Evolutionary conservation across 495 filamentous ascomycete species (phyloP).

Genomic region (Hypoxylon lenormandii): DNA sequence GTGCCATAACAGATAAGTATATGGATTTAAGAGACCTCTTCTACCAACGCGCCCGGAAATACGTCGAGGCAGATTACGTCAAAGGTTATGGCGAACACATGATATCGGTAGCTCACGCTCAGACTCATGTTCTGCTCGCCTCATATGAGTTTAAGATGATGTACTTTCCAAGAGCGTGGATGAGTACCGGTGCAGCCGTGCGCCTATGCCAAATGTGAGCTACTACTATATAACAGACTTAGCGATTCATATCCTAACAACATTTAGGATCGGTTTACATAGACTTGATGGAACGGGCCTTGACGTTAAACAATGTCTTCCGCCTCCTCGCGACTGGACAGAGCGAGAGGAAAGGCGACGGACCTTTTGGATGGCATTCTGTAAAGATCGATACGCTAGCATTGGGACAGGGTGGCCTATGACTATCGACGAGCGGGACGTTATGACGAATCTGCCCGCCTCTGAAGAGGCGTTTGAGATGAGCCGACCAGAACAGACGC

Average conservation of each 20-base stretch:
- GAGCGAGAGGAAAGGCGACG: conserved; percentile 90
- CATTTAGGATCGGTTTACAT: conserved; percentile 80
- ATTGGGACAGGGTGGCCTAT: conserved; percentile 98
- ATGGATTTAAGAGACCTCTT: conserved; percentile 80
- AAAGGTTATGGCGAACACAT: conserved; percentile 90
- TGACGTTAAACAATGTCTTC: conserved; percentile 91
- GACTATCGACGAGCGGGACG: conserved; percentile 90
- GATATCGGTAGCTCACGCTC: conserved; percentile 82
- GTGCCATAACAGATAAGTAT: conserved; percentile 84
- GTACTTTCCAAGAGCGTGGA: conserved; percentile 96
- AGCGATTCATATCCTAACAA: conserved; percentile 18
- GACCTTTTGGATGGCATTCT: conserved; percentile 95
- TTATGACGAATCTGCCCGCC: conserved; percentile 84
- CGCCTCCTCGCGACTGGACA: conserved; percentile 88
- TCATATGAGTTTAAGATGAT: conserved; percentile 96
- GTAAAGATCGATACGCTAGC: conserved; percentile 89
- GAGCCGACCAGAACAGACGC: conserved; percentile 76
- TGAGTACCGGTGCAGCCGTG: conserved; percentile 83
- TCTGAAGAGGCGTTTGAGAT: conserved; percentile 88
- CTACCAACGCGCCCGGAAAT: conserved; percentile 88
- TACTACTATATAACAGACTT: background rate
- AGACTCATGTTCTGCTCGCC: conserved; percentile 82
- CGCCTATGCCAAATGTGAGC: conserved; percentile 80
- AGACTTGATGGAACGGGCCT: conserved; percentile 85
- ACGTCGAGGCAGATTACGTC: conserved; percentile 88